These are phyloP conservation scores for Helianthus annuus DNA, from an alignment of 129 eudicot genomes.

Conservation along the genomic window HanXRQr2.0-SUNRISE NC_035433.2:138428621-138429120, in stretches of 20 bases:
- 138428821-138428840: conserved; percentile 27
- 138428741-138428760: conserved; percentile 27
- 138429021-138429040: conserved; percentile 42
- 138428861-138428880: conserved; percentile 29
- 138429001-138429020: conserved; percentile 44
- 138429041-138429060: conserved; percentile 21
- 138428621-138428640: no score
- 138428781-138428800: conserved; percentile 18
- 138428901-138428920: conserved; percentile 5
- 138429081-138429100: conserved; percentile 40
- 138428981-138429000: conserved; percentile 16
- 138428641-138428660: neutral
- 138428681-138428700: conserved; percentile 30
- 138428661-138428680: conserved; percentile 18
- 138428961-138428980: conserved; percentile 29
- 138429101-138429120: conserved; percentile 55
- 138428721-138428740: conserved; percentile 13
- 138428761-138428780: neutral
- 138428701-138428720: conserved; percentile 25
- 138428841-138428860: conserved; percentile 21
- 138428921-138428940: conserved; percentile 22
- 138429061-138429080: conserved; percentile 63
- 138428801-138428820: conserved; percentile 31
- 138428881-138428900: conserved; percentile 31
- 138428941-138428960: conserved; percentile 32